Percentiles rank a stretch among this genome's conserved stretches.
Conservation (phyloP, 1,284 basidiomycete species). For the Somion occarium region DNA sequence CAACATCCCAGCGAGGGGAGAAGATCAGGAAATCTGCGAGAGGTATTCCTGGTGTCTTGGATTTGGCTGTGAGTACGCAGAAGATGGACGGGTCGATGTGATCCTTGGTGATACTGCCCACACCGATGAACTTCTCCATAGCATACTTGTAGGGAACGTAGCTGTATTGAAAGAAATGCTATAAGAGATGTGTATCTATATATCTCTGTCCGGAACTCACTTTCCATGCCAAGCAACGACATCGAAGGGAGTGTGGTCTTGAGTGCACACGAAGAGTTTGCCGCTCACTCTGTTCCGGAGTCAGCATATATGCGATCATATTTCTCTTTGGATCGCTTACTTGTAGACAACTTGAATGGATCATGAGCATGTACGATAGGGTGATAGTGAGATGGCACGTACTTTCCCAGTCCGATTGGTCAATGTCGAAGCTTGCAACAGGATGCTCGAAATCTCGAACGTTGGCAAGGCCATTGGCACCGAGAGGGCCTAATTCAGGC, state of each 20-base stretch:
- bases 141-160: constrained; percentile 74
- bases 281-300: constrained; percentile 43
- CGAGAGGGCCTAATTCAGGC: constrained; percentile 61
- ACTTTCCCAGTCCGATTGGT: constrained; percentile 52
- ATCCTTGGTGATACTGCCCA: constrained; percentile 64
- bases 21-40: constrained; percentile 63
- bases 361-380: constrained; percentile 8
- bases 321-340: constrained; percentile 25
- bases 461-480: constrained; percentile 54
- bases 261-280: constrained; percentile 49
- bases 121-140: constrained; percentile 59
- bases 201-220: too few species aligned
- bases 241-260: constrained; percentile 69
- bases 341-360: constrained; percentile 39
- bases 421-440: constrained; percentile 54
- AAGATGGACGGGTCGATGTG: constrained; percentile 64
- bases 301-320: background rate
- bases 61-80: constrained; percentile 61
- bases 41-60: constrained; percentile 53
- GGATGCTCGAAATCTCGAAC: constrained; percentile 59
- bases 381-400: constrained; percentile 18
- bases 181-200: background rate
- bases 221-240: constrained; percentile 71
- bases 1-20: constrained; percentile 60
- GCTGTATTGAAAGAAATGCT: too few species aligned